These are phyloP conservation scores for Pseudopediastrum boryanum DNA, from an alignment of 139 green algal genomes.

Conservation along the genomic window DNA sequence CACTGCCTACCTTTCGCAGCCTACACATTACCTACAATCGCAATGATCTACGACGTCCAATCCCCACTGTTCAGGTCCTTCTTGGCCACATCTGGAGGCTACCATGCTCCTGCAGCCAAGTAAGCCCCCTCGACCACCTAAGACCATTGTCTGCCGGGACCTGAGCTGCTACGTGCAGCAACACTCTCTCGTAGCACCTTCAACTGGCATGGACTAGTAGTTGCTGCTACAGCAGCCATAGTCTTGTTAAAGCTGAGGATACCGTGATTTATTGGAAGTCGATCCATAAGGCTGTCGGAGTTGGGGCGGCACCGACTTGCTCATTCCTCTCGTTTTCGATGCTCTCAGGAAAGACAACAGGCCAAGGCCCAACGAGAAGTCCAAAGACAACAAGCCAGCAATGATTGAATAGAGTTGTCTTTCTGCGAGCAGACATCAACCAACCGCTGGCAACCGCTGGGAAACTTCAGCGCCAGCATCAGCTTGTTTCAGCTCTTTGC, in stretches of 20 bases:
- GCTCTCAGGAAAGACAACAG: constrained; percentile 37
- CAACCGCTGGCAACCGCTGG: no score
- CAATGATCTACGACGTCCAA: constrained; percentile 33
- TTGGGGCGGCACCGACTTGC: neutral
- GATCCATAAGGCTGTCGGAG: neutral
- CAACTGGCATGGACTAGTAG: neutral
- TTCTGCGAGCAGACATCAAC: no score
- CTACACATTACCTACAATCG: neutral
- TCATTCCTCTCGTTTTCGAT: neutral
- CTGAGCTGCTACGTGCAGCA: neutral
- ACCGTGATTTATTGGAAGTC: neutral
- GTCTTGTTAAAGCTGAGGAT: neutral
- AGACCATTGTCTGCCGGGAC: neutral
- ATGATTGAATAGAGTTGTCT: constrained; percentile 35
- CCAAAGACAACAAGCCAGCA: constrained; percentile 37
- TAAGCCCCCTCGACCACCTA: neutral
- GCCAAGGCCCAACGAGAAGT: constrained; percentile 28
- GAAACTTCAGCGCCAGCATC: no score
- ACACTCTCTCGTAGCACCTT: neutral
- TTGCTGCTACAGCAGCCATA: neutral
- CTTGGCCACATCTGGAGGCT: constrained; percentile 17
- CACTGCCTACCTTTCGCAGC: neutral
- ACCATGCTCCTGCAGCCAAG: neutral
- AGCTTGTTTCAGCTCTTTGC: no score
- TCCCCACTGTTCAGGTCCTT: constrained; percentile 17